These are phyloP conservation scores for Rhizopus microsporus DNA, from an alignment of 371 early-diverging fungal genomes.

Conservation along the genomic window DNA sequence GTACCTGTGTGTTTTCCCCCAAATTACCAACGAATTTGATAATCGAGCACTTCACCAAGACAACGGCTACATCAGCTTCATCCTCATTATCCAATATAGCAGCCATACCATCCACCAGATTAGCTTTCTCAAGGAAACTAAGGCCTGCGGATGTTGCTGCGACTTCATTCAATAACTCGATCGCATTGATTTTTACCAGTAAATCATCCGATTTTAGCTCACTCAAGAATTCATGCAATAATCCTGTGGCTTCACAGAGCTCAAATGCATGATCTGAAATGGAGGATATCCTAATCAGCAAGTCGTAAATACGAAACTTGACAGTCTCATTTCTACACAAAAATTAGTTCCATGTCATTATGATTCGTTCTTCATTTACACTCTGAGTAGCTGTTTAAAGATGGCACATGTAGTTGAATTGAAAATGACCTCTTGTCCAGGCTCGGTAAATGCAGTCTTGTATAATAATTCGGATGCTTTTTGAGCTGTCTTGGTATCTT, in stretches of 20 bases:
- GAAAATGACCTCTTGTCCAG: constrained; percentile 19
- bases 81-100: constrained; percentile 27
- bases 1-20: constrained; percentile 28
- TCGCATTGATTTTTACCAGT: constrained; percentile 48
- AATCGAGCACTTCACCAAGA: constrained; percentile 40
- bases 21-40: constrained; percentile 50
- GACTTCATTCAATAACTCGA: constrained; percentile 53
- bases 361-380: constrained; percentile 17
- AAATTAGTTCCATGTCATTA: neutral
- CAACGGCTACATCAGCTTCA: constrained; percentile 31
- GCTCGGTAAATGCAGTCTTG: constrained; percentile 20
- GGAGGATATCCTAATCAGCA: constrained; percentile 42
- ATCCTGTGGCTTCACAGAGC: constrained; percentile 32
- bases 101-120: constrained; percentile 32
- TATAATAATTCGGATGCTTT: constrained; percentile 41
- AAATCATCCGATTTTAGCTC: constrained; percentile 46
- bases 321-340: constrained; percentile 39
- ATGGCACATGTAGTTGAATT: constrained; percentile 20
- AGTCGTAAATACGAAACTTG: constrained; percentile 53
- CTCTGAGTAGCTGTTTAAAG: constrained; percentile 23
- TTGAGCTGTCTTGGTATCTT: constrained; percentile 42
- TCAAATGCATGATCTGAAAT: constrained; percentile 46
- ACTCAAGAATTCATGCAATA: constrained; percentile 27
- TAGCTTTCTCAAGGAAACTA: constrained; percentile 36
- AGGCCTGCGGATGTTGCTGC: constrained; percentile 34